Percentiles rank a stretch among this genome's conserved stretches.
phyloP scores from a whole-genome alignment of 2,329 filamentous ascomycete genomes.

The Curvularia lunata region DNA sequence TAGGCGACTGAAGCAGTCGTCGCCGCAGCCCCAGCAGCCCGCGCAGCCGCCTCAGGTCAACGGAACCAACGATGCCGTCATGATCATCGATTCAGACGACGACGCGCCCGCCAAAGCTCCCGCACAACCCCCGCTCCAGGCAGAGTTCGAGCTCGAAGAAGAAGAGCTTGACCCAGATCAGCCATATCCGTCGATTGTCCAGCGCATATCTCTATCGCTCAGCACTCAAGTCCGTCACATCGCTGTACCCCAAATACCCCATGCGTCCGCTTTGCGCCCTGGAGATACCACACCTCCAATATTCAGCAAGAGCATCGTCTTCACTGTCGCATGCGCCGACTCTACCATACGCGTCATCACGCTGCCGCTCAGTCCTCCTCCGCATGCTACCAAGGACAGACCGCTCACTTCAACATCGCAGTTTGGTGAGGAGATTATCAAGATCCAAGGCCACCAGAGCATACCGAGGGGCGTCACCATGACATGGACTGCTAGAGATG shows the following conservation, averaged over 20 bases:
- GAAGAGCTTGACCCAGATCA: slow-evolving; percentile 64
- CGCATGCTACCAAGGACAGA: slow-evolving; percentile 45
- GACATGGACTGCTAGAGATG: slow-evolving; percentile 55
- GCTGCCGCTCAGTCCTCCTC: slow-evolving; percentile 61
- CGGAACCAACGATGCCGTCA: slow-evolving; percentile 55
- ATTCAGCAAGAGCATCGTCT: slow-evolving; percentile 58
- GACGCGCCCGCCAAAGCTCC: slow-evolving; percentile 51
- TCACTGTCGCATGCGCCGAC: slow-evolving; percentile 63
- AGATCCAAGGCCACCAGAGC: slow-evolving; percentile 59
- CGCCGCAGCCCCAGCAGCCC: slow-evolving; percentile 35
- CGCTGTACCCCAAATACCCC: slow-evolving; percentile 54
- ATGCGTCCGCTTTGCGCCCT: slow-evolving; percentile 37
- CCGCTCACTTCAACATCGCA: slow-evolving; percentile 30
- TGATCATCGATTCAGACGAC: slow-evolving; percentile 64
- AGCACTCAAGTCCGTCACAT: slow-evolving; percentile 61
- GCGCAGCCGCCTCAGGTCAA: slow-evolving; percentile 50
- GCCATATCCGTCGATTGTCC: slow-evolving; percentile 61
- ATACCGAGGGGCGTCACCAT: slow-evolving; percentile 59
- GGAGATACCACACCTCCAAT: slow-evolving; percentile 53
- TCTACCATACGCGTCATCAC: slow-evolving; percentile 62
- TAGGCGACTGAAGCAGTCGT: slow-evolving; percentile 51
- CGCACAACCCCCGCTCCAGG: slow-evolving; percentile 31
- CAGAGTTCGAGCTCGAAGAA: slow-evolving; percentile 61
- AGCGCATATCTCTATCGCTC: slow-evolving; percentile 62
- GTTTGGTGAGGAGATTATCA: slow-evolving; percentile 56